Evolutionary conservation across 2,329 filamentous ascomycete genomes (phyloP), one percentile per base, ranked within the genome.

Genomic region (Geoglossum cookeanum): DNA sequence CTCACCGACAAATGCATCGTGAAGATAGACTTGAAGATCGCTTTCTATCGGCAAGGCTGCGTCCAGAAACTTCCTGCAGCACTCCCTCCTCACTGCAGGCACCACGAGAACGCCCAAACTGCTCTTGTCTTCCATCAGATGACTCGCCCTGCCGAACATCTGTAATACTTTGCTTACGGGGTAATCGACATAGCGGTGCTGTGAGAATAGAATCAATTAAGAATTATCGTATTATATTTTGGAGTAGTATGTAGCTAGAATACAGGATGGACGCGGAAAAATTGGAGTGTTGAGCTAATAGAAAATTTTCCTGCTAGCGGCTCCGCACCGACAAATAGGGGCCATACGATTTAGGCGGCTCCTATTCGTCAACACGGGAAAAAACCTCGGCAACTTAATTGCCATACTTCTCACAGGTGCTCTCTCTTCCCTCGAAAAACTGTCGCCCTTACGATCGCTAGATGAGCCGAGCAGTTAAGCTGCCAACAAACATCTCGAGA

Each of bases 361-460:
- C n/a, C n/a, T n/a, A n/a, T n/a, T n/a, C n/a, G n/a, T n/a, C n/a
- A n/a, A n/a, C n/a, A n/a, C n/a, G n/a, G n/a, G n/a, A n/a, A n/a
- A n/a, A n/a, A n/a, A n/a, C n/a, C n/a, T n/a, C n/a, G n/a, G n/a
- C n/a, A n/a, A n/a, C n/a, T n/a, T n/a, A n/a, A n/a, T n/a, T n/a
- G n/a, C n/a, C n/a, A n/a, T n/a, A n/a, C n/a, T n/a, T n/a, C n/a
- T n/a, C n/a, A n/a, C n/a, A n/a, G n/a, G n/a, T n/a, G n/a, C n/a
- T n/a, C 70, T 98, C 91, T 55, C 89, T 84, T 5, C 92, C 92
- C 65, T 98, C 92, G 62, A 91, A 98, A 71, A 90, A 96, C 66
- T 98, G 92, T 98, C 15, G 89, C 90, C 90, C 98, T 97, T 35
- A 98, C 83, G 53, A 98, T 79, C 13, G 97, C 90, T 13, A 98